Evolutionary conservation across 768 basidiomycete species (phyloP).

Genomic region (Leucocoprinus sp.): DNA sequence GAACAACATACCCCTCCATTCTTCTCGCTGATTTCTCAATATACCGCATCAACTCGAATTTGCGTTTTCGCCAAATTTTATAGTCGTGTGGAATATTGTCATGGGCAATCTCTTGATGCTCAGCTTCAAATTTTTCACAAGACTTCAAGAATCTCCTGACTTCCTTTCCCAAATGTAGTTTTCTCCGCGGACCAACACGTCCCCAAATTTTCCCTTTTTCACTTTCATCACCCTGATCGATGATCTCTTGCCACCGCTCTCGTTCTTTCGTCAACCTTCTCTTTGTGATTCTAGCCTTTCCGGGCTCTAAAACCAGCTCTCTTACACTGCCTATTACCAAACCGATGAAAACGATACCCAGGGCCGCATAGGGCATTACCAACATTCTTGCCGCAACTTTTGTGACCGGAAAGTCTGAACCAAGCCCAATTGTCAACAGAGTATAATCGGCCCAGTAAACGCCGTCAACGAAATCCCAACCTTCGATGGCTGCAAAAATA

Average conservation of each 20-base stretch:
- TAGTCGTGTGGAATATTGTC: slow-evolving; percentile 10
- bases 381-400: slow-evolving; percentile 21
- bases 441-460: slow-evolving; percentile 38
- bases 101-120: slow-evolving; percentile 6
- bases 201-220: background rate
- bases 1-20: slow-evolving; percentile 19
- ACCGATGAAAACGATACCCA: slow-evolving; percentile 30
- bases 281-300: slow-evolving; percentile 25
- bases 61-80: slow-evolving; percentile 23
- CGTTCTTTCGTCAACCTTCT: slow-evolving; percentile 26
- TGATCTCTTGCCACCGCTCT: slow-evolving; percentile 17
- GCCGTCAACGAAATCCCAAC: slow-evolving; percentile 30
- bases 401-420: slow-evolving; percentile 28
- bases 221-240: slow-evolving; percentile 3
- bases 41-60: slow-evolving; percentile 32
- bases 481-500: slow-evolving; percentile 27
- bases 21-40: slow-evolving; percentile 21
- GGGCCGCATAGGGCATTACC: slow-evolving; percentile 30
- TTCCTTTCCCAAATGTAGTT: slow-evolving; percentile 7
- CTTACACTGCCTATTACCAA: slow-evolving; percentile 30
- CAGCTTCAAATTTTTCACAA: background rate
- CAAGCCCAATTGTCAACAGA: slow-evolving; percentile 32
- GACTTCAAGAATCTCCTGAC: slow-evolving; percentile 8
- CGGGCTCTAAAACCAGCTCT: slow-evolving; percentile 30
- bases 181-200: slow-evolving; percentile 5